These are phyloP conservation scores for Amesomyces nigricolor DNA, from an alignment of 2,329 filamentous ascomycete species.

Conservation along the genomic window DNA sequence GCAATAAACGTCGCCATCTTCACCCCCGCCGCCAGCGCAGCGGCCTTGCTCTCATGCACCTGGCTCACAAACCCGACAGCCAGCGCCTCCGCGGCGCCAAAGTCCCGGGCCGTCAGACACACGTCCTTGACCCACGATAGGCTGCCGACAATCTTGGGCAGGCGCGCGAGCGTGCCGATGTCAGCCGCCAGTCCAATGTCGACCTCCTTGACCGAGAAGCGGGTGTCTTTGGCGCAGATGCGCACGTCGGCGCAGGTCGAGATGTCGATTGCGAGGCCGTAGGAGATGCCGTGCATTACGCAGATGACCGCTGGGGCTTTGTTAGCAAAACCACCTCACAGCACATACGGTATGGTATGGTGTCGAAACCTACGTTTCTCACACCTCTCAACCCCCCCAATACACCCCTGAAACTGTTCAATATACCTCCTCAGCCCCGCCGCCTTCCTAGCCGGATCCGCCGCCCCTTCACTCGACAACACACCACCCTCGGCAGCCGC, in stretches of 20 bases:
- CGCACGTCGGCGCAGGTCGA: constrained; percentile 65
- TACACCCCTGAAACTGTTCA: constrained; percentile 71
- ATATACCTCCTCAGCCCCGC: constrained; percentile 61
- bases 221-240: constrained; percentile 53
- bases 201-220: constrained; percentile 72
- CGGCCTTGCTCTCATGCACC: constrained; percentile 58
- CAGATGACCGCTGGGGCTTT: constrained; percentile 63
- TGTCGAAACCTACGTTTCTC: too few relatives aligned
- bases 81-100: constrained; percentile 62
- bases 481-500: constrained; percentile 54
- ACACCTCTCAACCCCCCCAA: constrained; percentile 73
- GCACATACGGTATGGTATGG: too few relatives aligned
- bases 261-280: constrained; percentile 74
- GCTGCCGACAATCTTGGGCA: constrained; percentile 68
- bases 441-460: constrained; percentile 61
- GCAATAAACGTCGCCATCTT: constrained; percentile 62
- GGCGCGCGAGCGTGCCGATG: constrained; percentile 66
- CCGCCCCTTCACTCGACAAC: constrained; percentile 36
- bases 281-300: constrained; percentile 70
- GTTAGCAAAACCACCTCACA: background rate
- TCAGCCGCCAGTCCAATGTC: constrained; percentile 78
- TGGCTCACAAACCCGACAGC: constrained; percentile 64
- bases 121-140: constrained; percentile 77
- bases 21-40: constrained; percentile 57
- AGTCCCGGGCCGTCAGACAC: constrained; percentile 63